Percentiles rank a stretch among this genome's conserved stretches.
phyloP scores from a whole-genome alignment of 192 early-diverging fungal genomes.

The Bifiguratus adelaidae region DNA sequence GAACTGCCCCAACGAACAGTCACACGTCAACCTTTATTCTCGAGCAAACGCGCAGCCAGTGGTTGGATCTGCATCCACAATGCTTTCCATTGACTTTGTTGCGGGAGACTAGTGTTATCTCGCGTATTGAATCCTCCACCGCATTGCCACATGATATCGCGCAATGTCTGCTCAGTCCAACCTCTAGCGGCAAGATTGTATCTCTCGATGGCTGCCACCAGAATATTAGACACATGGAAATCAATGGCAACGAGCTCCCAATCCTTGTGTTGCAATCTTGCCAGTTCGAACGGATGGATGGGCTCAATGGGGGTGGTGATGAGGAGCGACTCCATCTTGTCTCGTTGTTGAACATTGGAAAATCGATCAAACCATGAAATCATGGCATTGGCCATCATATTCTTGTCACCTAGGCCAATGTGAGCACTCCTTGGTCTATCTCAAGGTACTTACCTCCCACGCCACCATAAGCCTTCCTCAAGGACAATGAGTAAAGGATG shows the following conservation, averaged over 20 bases:
- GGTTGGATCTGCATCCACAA: neutral
- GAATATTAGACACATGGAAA: neutral
- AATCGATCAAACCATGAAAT: neutral
- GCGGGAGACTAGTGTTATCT: too few species aligned
- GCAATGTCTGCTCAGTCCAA: neutral
- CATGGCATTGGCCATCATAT: neutral
- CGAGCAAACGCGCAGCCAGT: neutral
- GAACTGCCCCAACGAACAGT: too few species aligned
- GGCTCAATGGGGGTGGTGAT: neutral
- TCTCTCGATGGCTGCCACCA: neutral
- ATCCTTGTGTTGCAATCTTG: neutral
- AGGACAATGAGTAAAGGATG: neutral
- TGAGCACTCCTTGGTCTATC: neutral
- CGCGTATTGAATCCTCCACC: neutral
- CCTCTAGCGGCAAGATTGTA: neutral
- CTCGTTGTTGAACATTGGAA: neutral
- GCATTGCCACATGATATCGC: neutral
- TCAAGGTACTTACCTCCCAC: neutral
- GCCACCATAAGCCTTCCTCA: neutral
- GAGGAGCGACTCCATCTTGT: neutral
- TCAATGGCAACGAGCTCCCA: neutral
- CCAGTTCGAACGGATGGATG: neutral
- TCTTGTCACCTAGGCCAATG: neutral
- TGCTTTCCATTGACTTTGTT: too few species aligned
- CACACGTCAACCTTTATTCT: neutral